Conservation (phyloP, 208 protist species). For the Lotmaria passim region DNA sequence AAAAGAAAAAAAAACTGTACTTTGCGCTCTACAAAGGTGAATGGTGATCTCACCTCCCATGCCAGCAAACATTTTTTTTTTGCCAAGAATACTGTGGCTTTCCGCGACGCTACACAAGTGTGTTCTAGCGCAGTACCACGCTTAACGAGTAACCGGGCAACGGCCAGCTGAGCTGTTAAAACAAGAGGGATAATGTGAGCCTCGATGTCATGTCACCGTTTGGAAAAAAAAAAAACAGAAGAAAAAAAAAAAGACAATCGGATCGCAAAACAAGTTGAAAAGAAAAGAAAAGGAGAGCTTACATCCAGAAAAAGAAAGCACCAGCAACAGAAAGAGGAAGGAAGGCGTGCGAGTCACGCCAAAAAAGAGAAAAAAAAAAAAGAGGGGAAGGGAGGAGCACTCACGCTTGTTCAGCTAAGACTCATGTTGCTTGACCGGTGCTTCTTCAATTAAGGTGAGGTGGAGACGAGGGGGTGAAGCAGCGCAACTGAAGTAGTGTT, state of each 20-base stretch:
- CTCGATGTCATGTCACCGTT: too few relatives aligned
- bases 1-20: not conserved
- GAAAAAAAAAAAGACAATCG: constrained; percentile 1
- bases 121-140: not conserved
- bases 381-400: too few relatives aligned
- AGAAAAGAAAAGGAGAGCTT: not conserved
- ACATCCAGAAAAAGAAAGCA: too few relatives aligned
- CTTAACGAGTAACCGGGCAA: not conserved
- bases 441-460: too few relatives aligned
- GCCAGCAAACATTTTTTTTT: too few relatives aligned
- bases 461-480: too few relatives aligned
- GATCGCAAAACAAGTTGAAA: not conserved
- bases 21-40: too few relatives aligned
- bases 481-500: too few relatives aligned
- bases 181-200: not conserved
- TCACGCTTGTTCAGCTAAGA: too few relatives aligned
- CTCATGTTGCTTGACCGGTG: too few relatives aligned
- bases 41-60: too few relatives aligned
- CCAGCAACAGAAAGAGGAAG: not conserved
- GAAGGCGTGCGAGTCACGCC: not conserved
- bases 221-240: not conserved
- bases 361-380: constrained; percentile 1
- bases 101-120: not conserved
- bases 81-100: too few relatives aligned
- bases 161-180: not conserved